phyloP scores from a whole-genome alignment of 129 eudicot species.

The sunflower (Helianthus annuus) region HanXRQr2.0-SUNRISE NC_035449.2:128903789-128904288 shows the following conservation, averaged over 20 bases:
- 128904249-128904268: neutral
- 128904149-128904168: constrained; percentile 61
- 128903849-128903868: neutral
- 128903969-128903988: constrained; percentile 8
- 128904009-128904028: constrained; percentile 1
- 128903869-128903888: neutral
- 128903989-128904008: constrained; percentile 5
- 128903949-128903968: neutral
- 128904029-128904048: neutral
- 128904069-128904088: constrained; percentile 46
- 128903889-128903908: neutral
- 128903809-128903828: neutral
- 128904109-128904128: constrained; percentile 62
- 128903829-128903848: neutral
- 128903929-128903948: neutral
- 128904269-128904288: neutral
- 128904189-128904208: constrained; percentile 87
- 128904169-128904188: constrained; percentile 80
- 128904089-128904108: constrained; percentile 56
- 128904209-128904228: constrained; percentile 56
- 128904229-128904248: neutral
- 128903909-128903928: neutral
- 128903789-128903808: neutral
- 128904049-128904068: constrained; percentile 26
- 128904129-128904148: constrained; percentile 87